Evolutionary conservation across 495 filamentous ascomycete species (phyloP), one percentile per base, ranked within the genome.

Genomic region (Xylaria nigripes): DNA sequence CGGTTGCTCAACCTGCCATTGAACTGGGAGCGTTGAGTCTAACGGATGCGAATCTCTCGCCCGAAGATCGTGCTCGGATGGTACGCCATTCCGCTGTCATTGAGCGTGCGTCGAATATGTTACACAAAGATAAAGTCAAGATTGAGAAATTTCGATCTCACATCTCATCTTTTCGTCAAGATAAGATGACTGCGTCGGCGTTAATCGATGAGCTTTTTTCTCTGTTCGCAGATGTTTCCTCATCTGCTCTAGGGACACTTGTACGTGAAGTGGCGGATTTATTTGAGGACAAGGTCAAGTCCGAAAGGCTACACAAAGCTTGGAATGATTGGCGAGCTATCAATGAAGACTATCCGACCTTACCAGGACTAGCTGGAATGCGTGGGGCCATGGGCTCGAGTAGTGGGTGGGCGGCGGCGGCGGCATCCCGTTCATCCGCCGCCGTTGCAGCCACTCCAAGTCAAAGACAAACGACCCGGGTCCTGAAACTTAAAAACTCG

Each of bases 321-420:
- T 97, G 90, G 92, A 87, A 86, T 56, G 87, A 96, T 69, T 94
- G 93, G 88, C 88, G 86, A 13, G 90, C 89, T 9, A 89, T 92
- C 62, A 92, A 95, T 60, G 93, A 96, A 69, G 92, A 98, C 69
- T 98, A 96, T 62, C 93, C 93, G 0, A 86, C 88, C 0, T 78
- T 98, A 0, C 91, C 91, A 2, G 82, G 84, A 0, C 74, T 87
- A 1, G 75, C 80, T 45, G 85, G 85, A 45, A 73, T 81, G 69
- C 74, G 66, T 32, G 72, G 74, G 10, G 71, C 68, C 6, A 74
- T 73, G 0, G 75, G 72, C 0, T 65, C 77, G 0, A 71, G 63
- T 19, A 72, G 68, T 25, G 76, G 76, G 10, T 81, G 78, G 78
- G 78, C 75, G 0, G 68, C 69, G 1, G 75, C 75, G 0, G 76